Evolutionary conservation across 306 rosid genomes (phyloP).

Genomic region (Quercus agrifolia): DNA sequence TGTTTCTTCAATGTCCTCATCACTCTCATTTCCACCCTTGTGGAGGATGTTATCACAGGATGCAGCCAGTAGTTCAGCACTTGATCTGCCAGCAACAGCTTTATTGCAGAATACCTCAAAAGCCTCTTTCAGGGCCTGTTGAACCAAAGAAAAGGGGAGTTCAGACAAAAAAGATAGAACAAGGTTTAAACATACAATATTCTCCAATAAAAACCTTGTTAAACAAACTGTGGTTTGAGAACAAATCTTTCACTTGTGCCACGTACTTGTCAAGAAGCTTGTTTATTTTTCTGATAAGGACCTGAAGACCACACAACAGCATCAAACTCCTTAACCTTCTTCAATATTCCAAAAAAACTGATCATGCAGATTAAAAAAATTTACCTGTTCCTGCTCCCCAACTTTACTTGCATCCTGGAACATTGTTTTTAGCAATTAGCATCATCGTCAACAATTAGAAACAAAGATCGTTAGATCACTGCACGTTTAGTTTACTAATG

Average conservation of each 20-base stretch:
- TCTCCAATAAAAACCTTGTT: constrained; percentile 65
- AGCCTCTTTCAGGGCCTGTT: constrained; percentile 79
- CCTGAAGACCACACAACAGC: constrained; percentile 44
- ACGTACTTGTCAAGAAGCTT: constrained; percentile 78
- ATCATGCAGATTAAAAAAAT: neutral
- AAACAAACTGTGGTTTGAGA: constrained; percentile 57
- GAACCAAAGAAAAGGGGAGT: neutral
- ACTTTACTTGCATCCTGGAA: constrained; percentile 44
- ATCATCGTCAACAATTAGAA: constrained; percentile 7
- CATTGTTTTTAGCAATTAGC: constrained; percentile 17
- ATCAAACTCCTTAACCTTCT: constrained; percentile 6
- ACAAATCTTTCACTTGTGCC: constrained; percentile 60
- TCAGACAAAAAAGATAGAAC: neutral
- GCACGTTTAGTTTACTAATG: too few relatives aligned
- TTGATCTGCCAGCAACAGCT: constrained; percentile 67
- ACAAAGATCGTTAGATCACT: neutral
- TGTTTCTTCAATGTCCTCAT: constrained; percentile 73
- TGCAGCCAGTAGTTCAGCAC: constrained; percentile 74
- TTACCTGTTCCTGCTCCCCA: constrained; percentile 64
- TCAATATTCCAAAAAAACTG: neutral
- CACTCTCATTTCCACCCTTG: constrained; percentile 84
- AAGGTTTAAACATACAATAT: neutral
- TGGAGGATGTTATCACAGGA: constrained; percentile 80
- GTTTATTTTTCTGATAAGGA: constrained; percentile 61
- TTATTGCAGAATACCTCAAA: constrained; percentile 80